phyloP scores from a whole-genome alignment of 106 monocot genomes.

The Chionographis japonica region DNA sequence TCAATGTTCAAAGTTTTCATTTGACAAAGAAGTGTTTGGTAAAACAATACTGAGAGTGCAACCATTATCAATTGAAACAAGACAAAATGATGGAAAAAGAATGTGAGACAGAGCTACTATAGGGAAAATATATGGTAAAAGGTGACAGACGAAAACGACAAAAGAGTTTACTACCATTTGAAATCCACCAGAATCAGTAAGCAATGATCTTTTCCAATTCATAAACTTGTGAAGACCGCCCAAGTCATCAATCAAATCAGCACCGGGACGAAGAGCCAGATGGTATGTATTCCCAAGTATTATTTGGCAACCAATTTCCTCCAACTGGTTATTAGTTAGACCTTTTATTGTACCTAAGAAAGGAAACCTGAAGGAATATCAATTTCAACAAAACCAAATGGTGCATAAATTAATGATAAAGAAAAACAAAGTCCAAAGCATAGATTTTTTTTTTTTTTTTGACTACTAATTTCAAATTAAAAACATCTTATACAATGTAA shows the following conservation, averaged over 20 bases:
- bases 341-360: conserved; percentile 94
- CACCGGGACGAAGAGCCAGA: conserved; percentile 85
- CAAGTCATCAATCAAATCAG: conserved; percentile 87
- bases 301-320: conserved; percentile 98
- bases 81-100: too few species aligned
- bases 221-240: conserved; percentile 99
- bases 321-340: conserved; percentile 86
- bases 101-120: too few species aligned
- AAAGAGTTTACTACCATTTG: conserved; percentile 67
- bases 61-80: too few species aligned
- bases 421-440: background rate
- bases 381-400: background rate
- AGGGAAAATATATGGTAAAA: too few species aligned
- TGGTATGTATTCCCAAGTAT: conserved; percentile 98
- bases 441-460: too few species aligned
- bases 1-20: too few species aligned
- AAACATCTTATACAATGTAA: too few species aligned
- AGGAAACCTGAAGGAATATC: conserved; percentile 2
- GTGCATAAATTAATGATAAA: background rate
- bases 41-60: too few species aligned
- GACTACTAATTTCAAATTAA: too few species aligned
- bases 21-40: too few species aligned
- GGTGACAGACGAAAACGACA: too few species aligned
- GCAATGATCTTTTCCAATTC: conserved; percentile 97
- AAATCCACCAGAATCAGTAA: conserved; percentile 99